Percentiles rank a stretch among this genome's conserved stretches.
phyloP scores from a whole-genome alignment of 164 flowering plant species.

The Amborella trichopoda region DNA sequence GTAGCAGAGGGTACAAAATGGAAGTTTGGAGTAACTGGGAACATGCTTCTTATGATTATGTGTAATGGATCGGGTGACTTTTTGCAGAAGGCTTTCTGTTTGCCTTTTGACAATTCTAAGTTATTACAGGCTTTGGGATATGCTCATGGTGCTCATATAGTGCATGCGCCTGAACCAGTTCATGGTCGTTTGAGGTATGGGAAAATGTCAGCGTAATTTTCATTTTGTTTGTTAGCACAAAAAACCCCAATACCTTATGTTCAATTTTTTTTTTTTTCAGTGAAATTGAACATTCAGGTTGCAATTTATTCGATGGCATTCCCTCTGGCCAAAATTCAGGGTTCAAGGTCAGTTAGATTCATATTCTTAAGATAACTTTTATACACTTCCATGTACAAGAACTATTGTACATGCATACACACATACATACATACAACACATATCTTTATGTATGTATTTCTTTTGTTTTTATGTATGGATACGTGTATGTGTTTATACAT shows the following conservation, averaged over 20 bases:
- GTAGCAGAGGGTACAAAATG: too few species aligned
- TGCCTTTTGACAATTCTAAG: not conserved
- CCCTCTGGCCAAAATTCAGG: conserved; percentile 93
- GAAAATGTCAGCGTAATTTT: not conserved
- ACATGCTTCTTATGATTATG: too few species aligned
- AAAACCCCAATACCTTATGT: not conserved
- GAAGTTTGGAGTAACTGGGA: too few species aligned
- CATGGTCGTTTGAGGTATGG: conserved; percentile 94
- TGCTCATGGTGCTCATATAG: conserved; percentile 76
- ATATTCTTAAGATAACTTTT: not conserved
- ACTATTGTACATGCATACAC: too few species aligned
- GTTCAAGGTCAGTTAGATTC: conserved; percentile 54
- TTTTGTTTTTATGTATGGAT: too few species aligned
- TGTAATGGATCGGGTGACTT: too few species aligned
- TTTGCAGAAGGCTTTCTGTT: too few species aligned
- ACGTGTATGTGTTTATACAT: too few species aligned
- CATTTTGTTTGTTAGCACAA: not conserved
- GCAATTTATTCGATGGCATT: conserved; percentile 52
- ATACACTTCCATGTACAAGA: too few species aligned
- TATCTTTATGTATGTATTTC: too few species aligned
- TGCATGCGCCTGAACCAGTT: conserved; percentile 83
- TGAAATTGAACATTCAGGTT: conserved; percentile 77
- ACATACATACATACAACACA: too few species aligned
- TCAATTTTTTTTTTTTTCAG: conserved; percentile 26
- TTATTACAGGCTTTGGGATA: conserved; percentile 79